Evolutionary conservation across 495 filamentous ascomycete species (phyloP), one percentile per base, ranked within the genome.

Genomic region (Podospora fimiseda): DNA sequence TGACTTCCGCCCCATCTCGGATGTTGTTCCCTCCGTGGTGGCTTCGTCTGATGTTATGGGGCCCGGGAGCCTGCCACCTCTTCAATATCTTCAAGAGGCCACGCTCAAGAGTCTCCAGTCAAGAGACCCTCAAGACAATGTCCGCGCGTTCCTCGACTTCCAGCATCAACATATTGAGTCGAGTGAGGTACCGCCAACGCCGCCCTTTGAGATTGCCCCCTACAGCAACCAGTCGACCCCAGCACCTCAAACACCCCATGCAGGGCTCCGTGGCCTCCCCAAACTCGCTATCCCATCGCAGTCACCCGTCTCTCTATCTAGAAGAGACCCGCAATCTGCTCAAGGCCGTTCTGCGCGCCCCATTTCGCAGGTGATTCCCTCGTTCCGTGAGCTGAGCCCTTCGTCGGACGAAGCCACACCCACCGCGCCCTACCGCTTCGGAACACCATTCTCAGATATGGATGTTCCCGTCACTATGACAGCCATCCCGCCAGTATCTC

Each of bases 31-130:
- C 1, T 96, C 92, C 7, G 70, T 96, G 2, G 81, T 93, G 44
- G 92, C 92, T 15, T 96, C 92, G 1, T 96, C 91, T 5, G 92
- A 96, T 69, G 75, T 89, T 2, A 77, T 96, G 49, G 91, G 90
- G 7, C 83, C 85, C 15, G 79, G 71, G 43, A 74, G 74, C 44
- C 62, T 76, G 37, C 74, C 83, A 30, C 74, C 80, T 24, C 74
- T 90, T 55, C 79, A 80, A 19, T 75, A 77, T 58, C 76, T 96
- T 24, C 83, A 90, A 48, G 80, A 87, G 63, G 81, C 84, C 48
- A 74, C 71, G 9, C 82, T 97, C 9, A 77, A 80, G 33, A 80
- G 76, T 45, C 67, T 97, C 9, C 69, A 82, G 47, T 67, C 68
- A 1, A 79, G 83, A 27, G 92, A 97, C 66, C 89, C 92, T 7